Conservation (phyloP, 257 asterid genomes). For the Voacanga thouarsii region DNA sequence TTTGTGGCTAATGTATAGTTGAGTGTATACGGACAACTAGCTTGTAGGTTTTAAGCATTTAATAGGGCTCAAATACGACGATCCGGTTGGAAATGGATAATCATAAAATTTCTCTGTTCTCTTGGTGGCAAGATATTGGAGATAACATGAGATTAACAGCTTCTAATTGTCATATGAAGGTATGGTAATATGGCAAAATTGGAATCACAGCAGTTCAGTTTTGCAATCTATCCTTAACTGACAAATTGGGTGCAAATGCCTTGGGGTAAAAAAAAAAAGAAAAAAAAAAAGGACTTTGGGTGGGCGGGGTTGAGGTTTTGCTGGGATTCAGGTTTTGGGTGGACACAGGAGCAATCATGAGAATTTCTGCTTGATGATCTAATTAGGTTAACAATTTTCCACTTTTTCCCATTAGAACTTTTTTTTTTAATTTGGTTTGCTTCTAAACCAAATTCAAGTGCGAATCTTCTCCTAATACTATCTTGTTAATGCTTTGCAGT, state of each 20-base stretch:
- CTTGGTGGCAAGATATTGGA: not conserved
- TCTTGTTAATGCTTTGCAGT: not conserved
- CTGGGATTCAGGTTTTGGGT: not conserved
- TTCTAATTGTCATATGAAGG: not conserved
- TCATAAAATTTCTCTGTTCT: not conserved
- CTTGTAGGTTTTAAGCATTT: not conserved
- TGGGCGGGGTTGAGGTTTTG: not conserved
- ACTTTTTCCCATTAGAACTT: not conserved
- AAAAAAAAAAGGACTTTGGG: too few species aligned
- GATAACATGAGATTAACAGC: not conserved
- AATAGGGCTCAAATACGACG: not conserved
- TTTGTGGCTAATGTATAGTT: not conserved
- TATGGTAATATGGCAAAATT: not conserved
- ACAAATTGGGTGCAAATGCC: not conserved
- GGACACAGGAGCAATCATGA: not conserved
- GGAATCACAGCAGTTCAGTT: not conserved
- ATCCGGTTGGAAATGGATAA: not conserved
- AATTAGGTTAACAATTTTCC: not conserved
- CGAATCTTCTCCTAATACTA: not conserved
- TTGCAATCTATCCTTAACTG: not conserved
- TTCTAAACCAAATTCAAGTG: not conserved
- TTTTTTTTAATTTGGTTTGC: not conserved
- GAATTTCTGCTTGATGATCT: not conserved
- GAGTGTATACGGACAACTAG: not conserved
- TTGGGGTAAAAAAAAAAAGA: too few species aligned